Evolutionary conservation across 352 stramenopile species (phyloP), one percentile per base, ranked within the genome.

Genomic region (Globisporangium mamillatum): DNA sequence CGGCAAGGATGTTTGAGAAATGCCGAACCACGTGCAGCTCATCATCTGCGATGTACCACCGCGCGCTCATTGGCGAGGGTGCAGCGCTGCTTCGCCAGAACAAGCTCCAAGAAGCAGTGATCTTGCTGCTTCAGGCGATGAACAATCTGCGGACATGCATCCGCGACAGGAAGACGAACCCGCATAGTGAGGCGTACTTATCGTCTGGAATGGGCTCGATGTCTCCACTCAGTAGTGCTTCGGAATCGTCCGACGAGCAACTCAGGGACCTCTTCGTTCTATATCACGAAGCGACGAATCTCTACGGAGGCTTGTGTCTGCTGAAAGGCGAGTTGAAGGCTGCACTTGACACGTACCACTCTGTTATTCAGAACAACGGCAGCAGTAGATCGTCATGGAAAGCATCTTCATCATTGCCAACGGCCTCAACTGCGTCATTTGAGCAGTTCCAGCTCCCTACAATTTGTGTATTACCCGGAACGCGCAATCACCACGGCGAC

Each of bases 271-370:
- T 81, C 18, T 57, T 75, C 3, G 63, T 70, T 53, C 64, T 82
- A 2, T 84, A 84, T 46, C 73, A 82, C 38, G 67, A 78, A 44
- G 75, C 75, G 1, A 72, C 71, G 5, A 84, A 85, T n/a, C 18
- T 87, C 16, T 84, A 84, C 25, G 79, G 75, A 18, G 77, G 77
- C 1, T 25, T 83, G n/a, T 87, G 77, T 22, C 60, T 90, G 9
- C 70, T 86, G 66, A 77, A 86, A 63, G 81, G 79, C 0, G 79
- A 90, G 22, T 44, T 90, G 22, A 76, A 82, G 24, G 60, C 68
- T 1, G 78, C 81, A 14, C 72, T 90, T 5, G 81, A 90, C 46
- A 84, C 75, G 5, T 86, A 81, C 50, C 74, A 67, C 52, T 78
- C 72, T 0, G 68, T 86, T 8, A 64, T 75, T 0, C 71, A 81